These are phyloP conservation scores for Leccinum glutinopallens DNA, from an alignment of 1,284 basidiomycete species.

Conservation along the genomic window DNA sequence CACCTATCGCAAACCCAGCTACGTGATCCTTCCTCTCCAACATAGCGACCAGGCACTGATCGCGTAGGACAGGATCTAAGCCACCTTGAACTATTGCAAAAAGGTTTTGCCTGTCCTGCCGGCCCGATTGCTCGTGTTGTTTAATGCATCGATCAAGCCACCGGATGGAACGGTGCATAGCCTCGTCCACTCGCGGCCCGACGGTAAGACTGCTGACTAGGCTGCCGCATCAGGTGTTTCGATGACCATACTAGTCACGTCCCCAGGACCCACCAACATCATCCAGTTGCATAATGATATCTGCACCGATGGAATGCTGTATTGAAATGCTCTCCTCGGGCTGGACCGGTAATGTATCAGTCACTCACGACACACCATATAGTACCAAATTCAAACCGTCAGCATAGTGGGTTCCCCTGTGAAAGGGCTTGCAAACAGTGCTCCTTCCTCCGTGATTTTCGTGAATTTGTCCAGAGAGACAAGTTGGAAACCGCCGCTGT, in stretches of 20 bases:
- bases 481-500: slow-evolving; percentile 86
- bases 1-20: slow-evolving; percentile 83
- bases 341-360: slow-evolving; percentile 40
- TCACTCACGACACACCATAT: neutral
- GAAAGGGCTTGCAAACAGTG: slow-evolving; percentile 80
- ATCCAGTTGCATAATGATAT: slow-evolving; percentile 91
- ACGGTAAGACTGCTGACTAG: slow-evolving; percentile 73
- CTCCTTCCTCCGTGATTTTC: slow-evolving; percentile 83
- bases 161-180: slow-evolving; percentile 78
- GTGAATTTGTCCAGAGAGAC: slow-evolving; percentile 85
- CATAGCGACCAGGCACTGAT: slow-evolving; percentile 80
- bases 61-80: slow-evolving; percentile 65
- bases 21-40: slow-evolving; percentile 67
- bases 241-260: neutral
- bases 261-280: slow-evolving; percentile 69
- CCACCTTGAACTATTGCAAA: slow-evolving; percentile 91
- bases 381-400: slow-evolving; percentile 52
- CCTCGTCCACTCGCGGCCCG: slow-evolving; percentile 79
- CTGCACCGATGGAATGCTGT: slow-evolving; percentile 83
- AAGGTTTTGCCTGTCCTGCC: slow-evolving; percentile 67
- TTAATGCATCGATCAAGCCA: slow-evolving; percentile 87
- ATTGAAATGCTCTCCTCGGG: slow-evolving; percentile 86
- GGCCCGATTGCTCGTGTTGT: slow-evolving; percentile 68
- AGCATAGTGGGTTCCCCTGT: slow-evolving; percentile 83
- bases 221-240: slow-evolving; percentile 5